Base-by-base conservation (phyloP, 1,284 basidiomycete genomes). In the Sanghuangporus weigelae region DNA sequence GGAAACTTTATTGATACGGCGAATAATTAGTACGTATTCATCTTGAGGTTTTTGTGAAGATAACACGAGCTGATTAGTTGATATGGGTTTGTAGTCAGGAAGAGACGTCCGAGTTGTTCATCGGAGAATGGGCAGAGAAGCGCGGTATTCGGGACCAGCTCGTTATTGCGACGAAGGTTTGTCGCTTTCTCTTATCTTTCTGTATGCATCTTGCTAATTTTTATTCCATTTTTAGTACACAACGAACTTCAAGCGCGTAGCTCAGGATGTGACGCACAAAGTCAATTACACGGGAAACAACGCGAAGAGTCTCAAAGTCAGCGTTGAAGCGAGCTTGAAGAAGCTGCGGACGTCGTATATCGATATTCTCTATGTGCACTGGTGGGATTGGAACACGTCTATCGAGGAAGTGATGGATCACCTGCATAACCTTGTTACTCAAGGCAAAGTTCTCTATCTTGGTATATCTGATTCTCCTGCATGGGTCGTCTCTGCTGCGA, bases 281-380 rank as follows among this genome's bases (percentile, higher is more conserved):
- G 63, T 70, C 0, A 70, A 74, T 53, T 79, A 72, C 67, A 66
- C 64, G 7, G 79, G 79, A 10, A 80, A 80, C 65, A 70, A 64
- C 40, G 16, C 68, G 39, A 74, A 75, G 46, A 73, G 72, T 5
- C 68, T 77, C 63, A 63, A 72, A 42, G 12, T 76, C 42, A 71
- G 71, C 50, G 69, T 78, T 3, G 71, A 73, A 39, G 71, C 68
- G 0, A 64, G 80, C 23, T 75, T 86, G 61, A 80, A 81, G 71
- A 86, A 84, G 68, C 77, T 86, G 5, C 77, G 82, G 35, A 86
- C 85, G 10, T 69, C 71, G 42, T 87, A 84, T 66, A 78, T 84
- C 68, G 82, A 84, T 66, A 74, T 83, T 31, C 70, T 81, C 36
- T 85, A 84, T 71, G 69, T 84, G n/a, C 83, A 84, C 70, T 70